Conservation (phyloP, 2,329 filamentous ascomycete genomes). For the Scorias spongiosa region DNA sequence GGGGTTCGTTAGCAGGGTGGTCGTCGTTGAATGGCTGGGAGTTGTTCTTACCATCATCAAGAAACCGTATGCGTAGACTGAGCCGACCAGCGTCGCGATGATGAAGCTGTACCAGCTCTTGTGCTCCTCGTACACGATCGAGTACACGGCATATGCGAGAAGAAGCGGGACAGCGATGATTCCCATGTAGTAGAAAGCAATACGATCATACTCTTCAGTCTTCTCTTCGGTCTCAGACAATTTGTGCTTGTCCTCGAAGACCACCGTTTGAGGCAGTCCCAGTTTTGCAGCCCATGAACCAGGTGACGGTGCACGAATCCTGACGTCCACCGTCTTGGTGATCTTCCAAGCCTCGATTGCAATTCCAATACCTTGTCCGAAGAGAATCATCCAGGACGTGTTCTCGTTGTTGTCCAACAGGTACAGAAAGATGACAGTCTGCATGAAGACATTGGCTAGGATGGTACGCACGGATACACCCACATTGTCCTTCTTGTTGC, state of each 20-base stretch:
- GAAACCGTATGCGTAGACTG: slow-evolving; percentile 96
- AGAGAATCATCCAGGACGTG: slow-evolving; percentile 97
- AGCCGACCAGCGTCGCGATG: slow-evolving; percentile 87
- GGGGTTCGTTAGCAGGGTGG: slow-evolving; percentile 1
- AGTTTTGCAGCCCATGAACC: slow-evolving; percentile 43
- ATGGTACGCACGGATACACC: slow-evolving; percentile 94
- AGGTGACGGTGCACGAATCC: slow-evolving; percentile 52
- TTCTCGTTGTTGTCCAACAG: slow-evolving; percentile 94
- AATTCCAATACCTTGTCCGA: slow-evolving; percentile 76
- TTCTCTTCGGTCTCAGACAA: slow-evolving; percentile 91
- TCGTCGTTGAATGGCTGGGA: slow-evolving; percentile 1
- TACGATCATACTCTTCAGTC: slow-evolving; percentile 95
- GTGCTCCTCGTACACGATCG: slow-evolving; percentile 79
- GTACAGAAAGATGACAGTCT: slow-evolving; percentile 88
- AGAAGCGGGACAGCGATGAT: slow-evolving; percentile 79
- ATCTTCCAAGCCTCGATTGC: slow-evolving; percentile 81
- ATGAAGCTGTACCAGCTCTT: slow-evolving; percentile 89
- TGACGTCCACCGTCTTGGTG: slow-evolving; percentile 85
- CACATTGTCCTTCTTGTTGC: slow-evolving; percentile 98
- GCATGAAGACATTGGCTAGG: slow-evolving; percentile 95
- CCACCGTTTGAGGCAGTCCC: slow-evolving; percentile 52
- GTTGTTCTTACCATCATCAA: slow-evolving; percentile 64
- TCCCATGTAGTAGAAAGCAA: slow-evolving; percentile 96
- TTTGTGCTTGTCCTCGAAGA: slow-evolving; percentile 93
- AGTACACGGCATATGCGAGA: slow-evolving; percentile 79